A percentile compares a stretch with the other conserved stretches of the same genome.
Conservation (phyloP, 139 green algal genomes). For the Coccomyxa sp. region DNA sequence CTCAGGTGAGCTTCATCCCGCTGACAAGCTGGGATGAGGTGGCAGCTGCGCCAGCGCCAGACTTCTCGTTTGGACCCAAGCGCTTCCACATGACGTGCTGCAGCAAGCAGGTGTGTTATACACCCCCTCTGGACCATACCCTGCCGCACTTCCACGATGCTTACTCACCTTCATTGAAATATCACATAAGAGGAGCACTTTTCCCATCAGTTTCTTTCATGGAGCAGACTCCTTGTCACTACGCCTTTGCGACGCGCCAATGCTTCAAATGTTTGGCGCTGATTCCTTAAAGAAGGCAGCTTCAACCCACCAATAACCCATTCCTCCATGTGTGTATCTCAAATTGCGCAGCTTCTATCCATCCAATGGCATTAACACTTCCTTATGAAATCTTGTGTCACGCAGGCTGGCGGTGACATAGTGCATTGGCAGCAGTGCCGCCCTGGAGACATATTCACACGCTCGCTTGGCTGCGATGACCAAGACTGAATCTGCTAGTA, state of each 20-base stretch:
- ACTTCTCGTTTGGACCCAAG: conserved; percentile 4
- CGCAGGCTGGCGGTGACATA: background rate
- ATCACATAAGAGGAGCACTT: no score
- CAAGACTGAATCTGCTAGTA: background rate
- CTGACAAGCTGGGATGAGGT: conserved; percentile 4
- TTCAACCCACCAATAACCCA: no score
- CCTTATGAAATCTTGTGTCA: conserved; percentile 1
- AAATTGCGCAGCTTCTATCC: no score
- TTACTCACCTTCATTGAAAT: no score
- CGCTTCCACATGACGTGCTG: conserved; percentile 4
- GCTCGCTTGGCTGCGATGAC: background rate
- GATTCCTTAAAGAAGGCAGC: no score
- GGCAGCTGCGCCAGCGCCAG: background rate
- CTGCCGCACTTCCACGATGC: no score
- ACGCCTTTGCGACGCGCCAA: no score
- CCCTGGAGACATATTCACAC: background rate
- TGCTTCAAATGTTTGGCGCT: no score
- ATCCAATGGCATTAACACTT: background rate
- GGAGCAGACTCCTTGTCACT: no score
- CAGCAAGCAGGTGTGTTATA: background rate
- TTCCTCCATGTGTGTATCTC: no score
- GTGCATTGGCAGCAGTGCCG: background rate
- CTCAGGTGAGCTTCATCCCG: conserved; percentile 1
- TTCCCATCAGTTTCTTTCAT: no score
- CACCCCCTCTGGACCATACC: no score